Percentiles rank a stretch among this genome's conserved stretches.
phyloP scores from a whole-genome alignment of 1,139 yeast species.

The Pneumocystis jirovecii region DNA sequence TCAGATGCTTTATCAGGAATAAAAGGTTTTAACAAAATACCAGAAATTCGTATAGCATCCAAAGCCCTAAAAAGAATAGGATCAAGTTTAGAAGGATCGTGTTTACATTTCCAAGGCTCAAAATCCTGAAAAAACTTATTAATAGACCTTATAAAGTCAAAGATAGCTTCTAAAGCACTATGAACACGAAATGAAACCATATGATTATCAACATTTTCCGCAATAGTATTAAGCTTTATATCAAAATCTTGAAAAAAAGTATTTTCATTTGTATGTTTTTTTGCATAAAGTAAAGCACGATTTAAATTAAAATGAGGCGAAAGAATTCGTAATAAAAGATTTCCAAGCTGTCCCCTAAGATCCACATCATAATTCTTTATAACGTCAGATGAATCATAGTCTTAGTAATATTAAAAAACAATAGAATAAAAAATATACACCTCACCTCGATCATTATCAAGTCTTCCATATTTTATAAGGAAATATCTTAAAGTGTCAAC shows the following conservation, averaged over 20 bases:
- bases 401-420: not conserved
- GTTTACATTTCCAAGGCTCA: not conserved
- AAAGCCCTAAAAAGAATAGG: not conserved
- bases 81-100: not conserved
- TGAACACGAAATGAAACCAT: not conserved
- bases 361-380: not conserved
- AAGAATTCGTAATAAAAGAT: not conserved
- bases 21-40: not conserved
- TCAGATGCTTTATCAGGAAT: not conserved
- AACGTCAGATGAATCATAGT: not conserved
- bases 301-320: not conserved
- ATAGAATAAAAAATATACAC: not conserved
- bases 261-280: not conserved
- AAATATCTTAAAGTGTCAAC: conserved; percentile 11
- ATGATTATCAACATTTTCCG: not conserved
- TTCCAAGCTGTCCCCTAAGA: not conserved
- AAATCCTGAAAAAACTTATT: conserved; percentile 1
- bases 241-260: not conserved
- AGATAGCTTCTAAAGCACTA: not conserved
- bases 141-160: not conserved
- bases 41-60: not conserved
- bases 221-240: not conserved
- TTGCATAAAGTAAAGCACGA: not conserved
- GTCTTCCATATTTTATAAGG: conserved; percentile 11
- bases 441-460: conserved; percentile 6